A percentile compares a stretch with the other conserved stretches of the same genome.
phyloP scores from a whole-genome alignment of 371 early-diverging fungal genomes.

The Circinella minor region DNA sequence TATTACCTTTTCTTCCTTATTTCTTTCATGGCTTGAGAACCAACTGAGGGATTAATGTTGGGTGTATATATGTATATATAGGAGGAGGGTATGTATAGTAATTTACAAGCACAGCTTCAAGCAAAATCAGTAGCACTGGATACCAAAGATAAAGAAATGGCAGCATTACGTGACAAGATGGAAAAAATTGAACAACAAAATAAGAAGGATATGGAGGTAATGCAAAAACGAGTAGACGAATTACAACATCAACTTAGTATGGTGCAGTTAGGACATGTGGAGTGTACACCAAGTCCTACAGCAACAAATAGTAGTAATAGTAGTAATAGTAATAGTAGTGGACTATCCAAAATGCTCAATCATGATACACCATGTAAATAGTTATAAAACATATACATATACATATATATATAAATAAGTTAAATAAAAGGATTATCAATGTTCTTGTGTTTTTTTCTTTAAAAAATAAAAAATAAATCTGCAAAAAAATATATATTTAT shows the following conservation, averaged over 20 bases:
- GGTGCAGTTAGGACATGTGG: not conserved
- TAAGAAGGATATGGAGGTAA: constrained; percentile 17
- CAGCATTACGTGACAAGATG: constrained; percentile 25
- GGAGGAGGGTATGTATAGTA: constrained; percentile 12
- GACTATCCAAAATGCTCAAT: not conserved
- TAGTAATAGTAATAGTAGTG: not conserved
- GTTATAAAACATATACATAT: not conserved
- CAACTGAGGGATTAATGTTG: too few relatives aligned
- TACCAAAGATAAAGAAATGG: constrained; percentile 35
- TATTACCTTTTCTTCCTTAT: too few relatives aligned
- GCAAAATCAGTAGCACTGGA: constrained; percentile 31
- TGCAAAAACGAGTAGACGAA: constrained; percentile 24
- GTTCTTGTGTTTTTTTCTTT: too few relatives aligned
- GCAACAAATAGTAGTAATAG: not conserved
- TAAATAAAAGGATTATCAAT: too few relatives aligned
- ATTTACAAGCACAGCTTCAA: constrained; percentile 28
- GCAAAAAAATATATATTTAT: too few relatives aligned
- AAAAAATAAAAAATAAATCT: too few relatives aligned
- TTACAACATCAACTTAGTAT: constrained; percentile 17
- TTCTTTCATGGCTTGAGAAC: too few relatives aligned
- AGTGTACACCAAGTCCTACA: constrained; percentile 2
- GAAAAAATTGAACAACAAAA: constrained; percentile 29
- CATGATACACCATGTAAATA: constrained; percentile 4
- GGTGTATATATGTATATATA: constrained; percentile 4
- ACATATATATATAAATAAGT: not conserved